Conservation (phyloP, 2,329 filamentous ascomycete species). For the Aspergillus jensenii region DNA sequence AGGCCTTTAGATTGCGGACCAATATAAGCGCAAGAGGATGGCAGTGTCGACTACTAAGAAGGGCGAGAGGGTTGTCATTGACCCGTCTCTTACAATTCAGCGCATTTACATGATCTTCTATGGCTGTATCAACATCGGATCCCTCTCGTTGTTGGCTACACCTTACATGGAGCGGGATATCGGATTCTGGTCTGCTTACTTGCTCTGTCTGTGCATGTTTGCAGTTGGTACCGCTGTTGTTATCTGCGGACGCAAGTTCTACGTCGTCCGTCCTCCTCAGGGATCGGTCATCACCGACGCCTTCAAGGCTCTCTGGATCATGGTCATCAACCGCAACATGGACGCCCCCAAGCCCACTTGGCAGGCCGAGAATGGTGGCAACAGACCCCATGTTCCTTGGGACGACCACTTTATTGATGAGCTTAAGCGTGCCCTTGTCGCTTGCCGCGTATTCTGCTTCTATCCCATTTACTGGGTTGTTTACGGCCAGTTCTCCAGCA, state of each 20-base stretch:
- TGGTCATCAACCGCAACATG: slow-evolving; percentile 52
- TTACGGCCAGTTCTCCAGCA: slow-evolving; percentile 67
- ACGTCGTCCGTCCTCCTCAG: slow-evolving; percentile 53
- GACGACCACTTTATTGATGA: slow-evolving; percentile 72
- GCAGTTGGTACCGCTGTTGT: slow-evolving; percentile 59
- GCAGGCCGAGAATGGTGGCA: slow-evolving; percentile 53
- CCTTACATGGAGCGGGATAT: slow-evolving; percentile 67
- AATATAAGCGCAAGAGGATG: slow-evolving; percentile 61
- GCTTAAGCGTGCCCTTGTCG: slow-evolving; percentile 63
- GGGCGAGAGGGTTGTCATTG: slow-evolving; percentile 61
- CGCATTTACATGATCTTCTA: slow-evolving; percentile 76
- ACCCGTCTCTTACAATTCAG: slow-evolving; percentile 65
- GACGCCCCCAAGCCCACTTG: slow-evolving; percentile 68
- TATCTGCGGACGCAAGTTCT: slow-evolving; percentile 45
- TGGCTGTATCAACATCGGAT: slow-evolving; percentile 71
- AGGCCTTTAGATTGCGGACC: slow-evolving; percentile 57
- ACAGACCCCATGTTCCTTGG: slow-evolving; percentile 53
- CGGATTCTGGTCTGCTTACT: slow-evolving; percentile 66
- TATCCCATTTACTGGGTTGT: slow-evolving; percentile 69
- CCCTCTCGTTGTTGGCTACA: slow-evolving; percentile 65
- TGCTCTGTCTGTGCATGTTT: slow-evolving; percentile 64
- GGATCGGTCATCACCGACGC: slow-evolving; percentile 66
- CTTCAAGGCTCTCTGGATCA: slow-evolving; percentile 62
- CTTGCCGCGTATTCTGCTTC: slow-evolving; percentile 72
- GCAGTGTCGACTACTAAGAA: slow-evolving; percentile 43